phyloP scores from a whole-genome alignment of 2,329 filamentous ascomycete species.

The Blastomyces gilchristii region DNA sequence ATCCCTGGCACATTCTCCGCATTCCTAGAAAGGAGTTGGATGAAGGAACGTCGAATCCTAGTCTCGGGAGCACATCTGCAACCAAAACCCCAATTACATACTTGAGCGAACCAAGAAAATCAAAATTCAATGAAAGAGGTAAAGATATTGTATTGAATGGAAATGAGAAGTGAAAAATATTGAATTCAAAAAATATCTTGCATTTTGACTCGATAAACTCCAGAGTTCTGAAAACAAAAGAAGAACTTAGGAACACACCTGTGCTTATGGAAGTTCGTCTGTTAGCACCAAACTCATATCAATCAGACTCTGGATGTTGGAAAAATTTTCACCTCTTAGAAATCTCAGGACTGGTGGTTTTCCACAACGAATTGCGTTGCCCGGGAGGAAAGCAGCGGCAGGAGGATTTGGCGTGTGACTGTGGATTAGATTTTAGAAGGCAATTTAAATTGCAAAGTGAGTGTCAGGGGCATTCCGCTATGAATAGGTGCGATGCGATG shows the following conservation, averaged over 20 bases:
- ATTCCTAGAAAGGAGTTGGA: too few species aligned
- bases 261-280: constrained; percentile 23
- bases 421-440: not conserved
- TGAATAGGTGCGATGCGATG: not conserved
- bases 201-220: too few species aligned
- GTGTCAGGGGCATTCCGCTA: too few species aligned
- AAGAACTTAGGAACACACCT: not conserved
- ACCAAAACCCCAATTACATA: not conserved
- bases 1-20: too few species aligned
- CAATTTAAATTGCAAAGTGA: too few species aligned
- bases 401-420: not conserved
- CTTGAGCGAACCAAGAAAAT: not conserved
- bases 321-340: constrained; percentile 26
- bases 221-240: not conserved
- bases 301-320: constrained; percentile 31
- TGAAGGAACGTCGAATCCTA: not conserved
- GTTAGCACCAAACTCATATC: constrained; percentile 26
- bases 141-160: not conserved
- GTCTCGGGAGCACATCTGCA: not conserved
- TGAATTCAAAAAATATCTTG: too few species aligned
- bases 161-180: too few species aligned
- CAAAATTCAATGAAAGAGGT: not conserved
- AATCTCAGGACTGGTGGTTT: constrained; percentile 19
- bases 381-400: too few species aligned
- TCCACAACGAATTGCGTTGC: not conserved